phyloP scores from a whole-genome alignment of 257 asterid species.

The Vinca minor region DNA sequence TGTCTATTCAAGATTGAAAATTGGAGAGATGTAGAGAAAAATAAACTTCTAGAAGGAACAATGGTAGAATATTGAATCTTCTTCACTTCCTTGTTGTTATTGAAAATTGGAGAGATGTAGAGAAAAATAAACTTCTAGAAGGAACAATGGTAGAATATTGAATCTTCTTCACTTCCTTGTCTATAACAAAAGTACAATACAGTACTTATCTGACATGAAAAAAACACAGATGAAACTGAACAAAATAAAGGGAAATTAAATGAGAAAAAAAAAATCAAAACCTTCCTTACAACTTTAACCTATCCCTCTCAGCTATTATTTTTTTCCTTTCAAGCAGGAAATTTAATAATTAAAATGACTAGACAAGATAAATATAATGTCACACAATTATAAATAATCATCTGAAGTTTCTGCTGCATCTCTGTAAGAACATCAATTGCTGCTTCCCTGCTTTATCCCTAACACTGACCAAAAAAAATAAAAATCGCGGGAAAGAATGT shows the following conservation, averaged over 20 bases:
- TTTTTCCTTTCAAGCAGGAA: constrained; percentile 19
- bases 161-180: constrained; percentile 6
- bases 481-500: constrained; percentile 15
- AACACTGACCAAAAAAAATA: background rate
- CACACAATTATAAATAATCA: constrained; percentile 46
- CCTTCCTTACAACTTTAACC: constrained; percentile 9
- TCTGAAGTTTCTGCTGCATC: constrained; percentile 37
- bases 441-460: background rate
- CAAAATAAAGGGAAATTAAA: too few relatives aligned
- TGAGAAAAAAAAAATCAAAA: background rate
- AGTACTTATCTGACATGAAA: background rate
- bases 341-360: constrained; percentile 15
- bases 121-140: too few relatives aligned
- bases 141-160: too few relatives aligned
- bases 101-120: too few relatives aligned
- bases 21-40: too few relatives aligned
- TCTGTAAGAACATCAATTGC: constrained; percentile 5
- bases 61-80: too few relatives aligned
- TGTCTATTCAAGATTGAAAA: too few relatives aligned
- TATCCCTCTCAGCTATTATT: constrained; percentile 12
- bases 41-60: too few relatives aligned
- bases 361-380: constrained; percentile 25
- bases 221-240: background rate
- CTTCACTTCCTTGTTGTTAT: too few relatives aligned
- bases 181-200: background rate